Conservation (phyloP, 2,329 filamentous ascomycete species). For the Rhynchosporium graminicola region DNA sequence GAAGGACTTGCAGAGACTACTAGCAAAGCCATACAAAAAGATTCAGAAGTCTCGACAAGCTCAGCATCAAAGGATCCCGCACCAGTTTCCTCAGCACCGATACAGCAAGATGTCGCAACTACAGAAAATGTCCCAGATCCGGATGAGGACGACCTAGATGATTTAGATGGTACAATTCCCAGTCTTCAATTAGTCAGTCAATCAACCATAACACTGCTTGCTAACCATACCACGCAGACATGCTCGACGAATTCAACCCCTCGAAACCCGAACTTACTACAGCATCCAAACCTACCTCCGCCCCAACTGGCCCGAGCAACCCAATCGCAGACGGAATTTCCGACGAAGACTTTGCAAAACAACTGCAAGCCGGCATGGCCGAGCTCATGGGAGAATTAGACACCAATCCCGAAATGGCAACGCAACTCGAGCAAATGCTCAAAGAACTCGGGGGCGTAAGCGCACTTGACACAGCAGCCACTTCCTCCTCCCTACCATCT, state of each 20-base stretch:
- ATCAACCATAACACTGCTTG: background rate
- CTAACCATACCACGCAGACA: conserved; percentile 56
- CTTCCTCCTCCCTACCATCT: conserved; percentile 29
- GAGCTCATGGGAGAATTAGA: conserved; percentile 74
- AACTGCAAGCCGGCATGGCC: conserved; percentile 89
- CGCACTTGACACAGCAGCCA: conserved; percentile 38
- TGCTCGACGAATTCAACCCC: conserved; percentile 87
- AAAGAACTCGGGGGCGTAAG: conserved; percentile 66
- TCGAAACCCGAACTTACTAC: conserved; percentile 53
- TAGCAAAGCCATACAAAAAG: conserved; percentile 25
- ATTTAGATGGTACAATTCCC: conserved; percentile 71
- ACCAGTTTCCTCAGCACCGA: conserved; percentile 18
- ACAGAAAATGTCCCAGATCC: conserved; percentile 74
- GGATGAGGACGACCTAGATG: conserved; percentile 89
- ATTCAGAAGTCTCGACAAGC: conserved; percentile 21
- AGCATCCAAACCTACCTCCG: conserved; percentile 16
- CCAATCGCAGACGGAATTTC: conserved; percentile 48
- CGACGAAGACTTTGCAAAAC: conserved; percentile 80
- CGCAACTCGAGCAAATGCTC: conserved; percentile 76
- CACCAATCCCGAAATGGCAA: conserved; percentile 69
- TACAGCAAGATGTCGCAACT: conserved; percentile 18
- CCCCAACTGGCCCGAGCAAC: conserved; percentile 30
- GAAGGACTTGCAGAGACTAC: conserved; percentile 16
- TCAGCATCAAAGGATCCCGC: conserved; percentile 16
- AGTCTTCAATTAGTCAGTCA: no score